These are phyloP conservation scores for Saturnispora zaruensis DNA, from an alignment of 805 yeast species.

Conservation along the genomic window DNA sequence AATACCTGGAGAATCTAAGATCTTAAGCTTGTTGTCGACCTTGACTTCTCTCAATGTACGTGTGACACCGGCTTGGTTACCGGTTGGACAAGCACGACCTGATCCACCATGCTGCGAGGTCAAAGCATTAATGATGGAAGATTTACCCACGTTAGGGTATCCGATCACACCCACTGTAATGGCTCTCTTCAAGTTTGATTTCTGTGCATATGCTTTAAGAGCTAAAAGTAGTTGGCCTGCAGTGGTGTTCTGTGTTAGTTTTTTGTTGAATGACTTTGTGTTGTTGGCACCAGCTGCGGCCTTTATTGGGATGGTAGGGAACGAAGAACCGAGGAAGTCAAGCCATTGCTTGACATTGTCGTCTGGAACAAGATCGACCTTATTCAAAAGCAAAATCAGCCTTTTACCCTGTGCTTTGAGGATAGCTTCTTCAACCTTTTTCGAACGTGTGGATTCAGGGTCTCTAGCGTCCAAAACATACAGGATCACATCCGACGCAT, in stretches of 20 bases:
- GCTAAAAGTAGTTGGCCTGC: slow-evolving; percentile 69
- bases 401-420: slow-evolving; percentile 74
- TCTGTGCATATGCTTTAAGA: slow-evolving; percentile 75
- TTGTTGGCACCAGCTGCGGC: slow-evolving; percentile 71
- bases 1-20: slow-evolving; percentile 94
- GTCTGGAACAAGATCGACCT: slow-evolving; percentile 88
- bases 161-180: slow-evolving; percentile 94
- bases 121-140: slow-evolving; percentile 86
- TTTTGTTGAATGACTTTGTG: slow-evolving; percentile 60
- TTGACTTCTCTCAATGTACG: slow-evolving; percentile 87
- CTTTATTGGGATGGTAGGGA: slow-evolving; percentile 87
- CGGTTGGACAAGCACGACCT: slow-evolving; percentile 83
- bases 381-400: slow-evolving; percentile 77
- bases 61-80: slow-evolving; percentile 96
- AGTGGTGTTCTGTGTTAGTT: slow-evolving; percentile 61
- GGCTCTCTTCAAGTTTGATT: slow-evolving; percentile 78
- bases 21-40: slow-evolving; percentile 78
- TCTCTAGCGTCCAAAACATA: slow-evolving; percentile 97
- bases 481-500: slow-evolving; percentile 80
- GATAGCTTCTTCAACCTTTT: slow-evolving; percentile 84
- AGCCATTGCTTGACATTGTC: slow-evolving; percentile 79
- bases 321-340: slow-evolving; percentile 62
- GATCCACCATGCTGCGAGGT: slow-evolving; percentile 70
- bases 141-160: slow-evolving; percentile 95
- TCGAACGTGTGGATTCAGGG: slow-evolving; percentile 90